A percentile compares a stretch with the other conserved stretches of the same genome.
Evolutionary conservation across 169 alveolate species (phyloP).

Genomic region (Eimeria maxima): DNA sequence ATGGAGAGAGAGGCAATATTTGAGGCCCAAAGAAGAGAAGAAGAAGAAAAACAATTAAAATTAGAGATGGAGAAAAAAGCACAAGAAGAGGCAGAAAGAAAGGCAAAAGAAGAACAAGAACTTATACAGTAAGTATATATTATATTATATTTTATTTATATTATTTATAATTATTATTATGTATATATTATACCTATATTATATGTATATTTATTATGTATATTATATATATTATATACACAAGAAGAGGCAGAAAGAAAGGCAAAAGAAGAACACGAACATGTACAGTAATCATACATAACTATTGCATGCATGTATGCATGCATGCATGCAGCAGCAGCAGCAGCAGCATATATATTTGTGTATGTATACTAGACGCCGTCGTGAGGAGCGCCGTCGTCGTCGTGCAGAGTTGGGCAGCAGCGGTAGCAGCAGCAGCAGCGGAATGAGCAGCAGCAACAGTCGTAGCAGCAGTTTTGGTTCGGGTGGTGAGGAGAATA

Average conservation of each 20-base stretch:
- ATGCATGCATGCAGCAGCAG: neutral
- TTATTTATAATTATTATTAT: too few relatives aligned
- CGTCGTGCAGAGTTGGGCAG: constrained; percentile 31
- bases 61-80: neutral
- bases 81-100: constrained; percentile 13
- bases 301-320: too few relatives aligned
- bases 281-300: too few relatives aligned
- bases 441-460: constrained; percentile 2
- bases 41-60: neutral
- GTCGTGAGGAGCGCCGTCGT: constrained; percentile 40
- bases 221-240: too few relatives aligned
- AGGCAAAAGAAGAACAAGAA: neutral
- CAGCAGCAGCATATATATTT: too few relatives aligned
- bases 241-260: too few relatives aligned
- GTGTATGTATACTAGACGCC: neutral
- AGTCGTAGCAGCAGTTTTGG: neutral
- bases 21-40: neutral
- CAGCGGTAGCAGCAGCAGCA: constrained; percentile 25
- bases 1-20: neutral
- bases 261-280: too few relatives aligned
- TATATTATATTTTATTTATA: too few relatives aligned
- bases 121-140: neutral
- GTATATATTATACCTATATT: too few relatives aligned
- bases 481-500: too few relatives aligned
- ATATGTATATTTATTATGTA: too few relatives aligned